Evolutionary conservation across 768 basidiomycete genomes (phyloP).

Genomic region (Leucocoprinus leucothites): DNA sequence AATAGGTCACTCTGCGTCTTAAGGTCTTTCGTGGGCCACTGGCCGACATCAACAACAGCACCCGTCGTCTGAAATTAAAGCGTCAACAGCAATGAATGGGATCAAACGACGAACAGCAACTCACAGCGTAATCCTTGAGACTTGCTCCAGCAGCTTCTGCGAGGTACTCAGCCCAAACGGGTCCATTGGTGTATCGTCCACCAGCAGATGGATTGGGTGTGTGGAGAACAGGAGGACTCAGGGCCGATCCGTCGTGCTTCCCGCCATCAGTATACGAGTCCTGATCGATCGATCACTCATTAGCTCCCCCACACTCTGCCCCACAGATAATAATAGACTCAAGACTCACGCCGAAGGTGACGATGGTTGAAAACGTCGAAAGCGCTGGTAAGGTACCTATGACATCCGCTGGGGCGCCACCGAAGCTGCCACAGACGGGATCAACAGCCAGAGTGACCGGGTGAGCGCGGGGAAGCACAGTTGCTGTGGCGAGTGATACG

Average conservation of each 20-base stretch:
- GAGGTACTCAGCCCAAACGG: slow-evolving; percentile 47
- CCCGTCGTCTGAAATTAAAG: slow-evolving; percentile 19
- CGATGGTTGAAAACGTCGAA: slow-evolving; percentile 33
- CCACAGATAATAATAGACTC: neutral
- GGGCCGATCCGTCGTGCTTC: slow-evolving; percentile 40
- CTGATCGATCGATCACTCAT: slow-evolving; percentile 18
- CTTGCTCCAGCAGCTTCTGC: slow-evolving; percentile 35
- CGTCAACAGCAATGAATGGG: neutral
- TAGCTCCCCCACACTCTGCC: neutral
- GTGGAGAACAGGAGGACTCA: slow-evolving; percentile 36
- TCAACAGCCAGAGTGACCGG: slow-evolving; percentile 37
- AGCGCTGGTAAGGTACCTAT: slow-evolving; percentile 33
- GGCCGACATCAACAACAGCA: slow-evolving; percentile 24
- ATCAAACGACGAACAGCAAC: slow-evolving; percentile 11
- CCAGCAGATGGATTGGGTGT: slow-evolving; percentile 47
- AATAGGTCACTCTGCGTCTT: slow-evolving; percentile 19
- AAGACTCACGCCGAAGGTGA: slow-evolving; percentile 43
- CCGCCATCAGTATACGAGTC: slow-evolving; percentile 45
- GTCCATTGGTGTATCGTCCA: slow-evolving; percentile 48
- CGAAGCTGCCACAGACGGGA: slow-evolving; percentile 41
- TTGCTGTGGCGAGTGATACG: slow-evolving; percentile 19
- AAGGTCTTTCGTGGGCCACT: slow-evolving; percentile 18
- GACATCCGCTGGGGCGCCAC: slow-evolving; percentile 37
- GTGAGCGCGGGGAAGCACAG: slow-evolving; percentile 18
- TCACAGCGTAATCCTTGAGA: slow-evolving; percentile 50